Evolutionary conservation across 2,329 filamentous ascomycete genomes (phyloP).

Genomic region (Alternaria atra): DNA sequence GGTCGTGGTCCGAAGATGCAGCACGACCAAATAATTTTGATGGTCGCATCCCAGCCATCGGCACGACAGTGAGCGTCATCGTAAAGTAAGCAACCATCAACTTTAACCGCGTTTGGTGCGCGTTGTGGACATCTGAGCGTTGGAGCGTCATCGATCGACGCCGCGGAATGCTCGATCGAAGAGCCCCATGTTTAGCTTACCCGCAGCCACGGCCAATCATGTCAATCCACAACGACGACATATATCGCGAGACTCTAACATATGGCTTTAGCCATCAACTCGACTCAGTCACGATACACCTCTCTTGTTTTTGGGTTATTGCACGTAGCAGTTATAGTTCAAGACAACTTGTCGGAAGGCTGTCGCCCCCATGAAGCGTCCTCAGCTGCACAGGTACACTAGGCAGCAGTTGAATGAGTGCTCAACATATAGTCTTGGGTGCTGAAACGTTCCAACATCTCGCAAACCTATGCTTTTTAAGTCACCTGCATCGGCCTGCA

Average conservation of each 20-base stretch:
- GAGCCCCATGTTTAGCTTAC: constrained; percentile 1
- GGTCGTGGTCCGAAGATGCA: not conserved
- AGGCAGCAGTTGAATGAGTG: not conserved
- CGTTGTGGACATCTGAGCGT: constrained; percentile 8
- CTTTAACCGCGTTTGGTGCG: constrained; percentile 12
- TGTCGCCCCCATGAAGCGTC: not conserved
- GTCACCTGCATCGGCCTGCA: not conserved
- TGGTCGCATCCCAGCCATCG: not conserved
- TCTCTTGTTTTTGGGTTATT: not conserved
- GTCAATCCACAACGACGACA: not conserved
- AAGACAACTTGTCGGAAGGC: not conserved
- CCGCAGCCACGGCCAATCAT: not conserved
- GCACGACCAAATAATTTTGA: not conserved
- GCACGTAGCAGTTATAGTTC: not conserved
- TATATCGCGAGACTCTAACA: not conserved
- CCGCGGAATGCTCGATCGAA: constrained; percentile 6
- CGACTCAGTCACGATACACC: not conserved
- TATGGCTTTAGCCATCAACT: not conserved
- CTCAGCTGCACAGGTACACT: not conserved
- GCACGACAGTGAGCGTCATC: constrained; percentile 14
- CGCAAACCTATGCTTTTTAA: not conserved
- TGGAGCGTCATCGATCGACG: constrained; percentile 21
- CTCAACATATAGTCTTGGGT: too few species aligned
- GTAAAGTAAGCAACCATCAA: not conserved
- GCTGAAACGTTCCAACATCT: not conserved